Percentiles rank a stretch among this genome's conserved stretches.
These are phyloP conservation scores for Erysimum cheiranthoides DNA, from an alignment of 345 rosid species.

Conservation along the genomic window DNA sequence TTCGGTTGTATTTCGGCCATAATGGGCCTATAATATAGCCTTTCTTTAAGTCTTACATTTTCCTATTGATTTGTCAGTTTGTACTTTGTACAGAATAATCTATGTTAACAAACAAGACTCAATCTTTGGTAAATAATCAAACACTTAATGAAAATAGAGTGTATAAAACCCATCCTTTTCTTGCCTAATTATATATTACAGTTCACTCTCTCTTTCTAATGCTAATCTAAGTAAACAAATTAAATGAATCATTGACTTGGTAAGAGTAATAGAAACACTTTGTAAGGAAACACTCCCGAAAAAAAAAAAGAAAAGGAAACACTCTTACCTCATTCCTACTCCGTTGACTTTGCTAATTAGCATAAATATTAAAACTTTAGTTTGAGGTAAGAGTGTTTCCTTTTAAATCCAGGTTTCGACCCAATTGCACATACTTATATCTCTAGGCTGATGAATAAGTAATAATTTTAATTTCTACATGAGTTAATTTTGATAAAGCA, in stretches of 20 bases:
- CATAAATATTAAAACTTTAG: no score
- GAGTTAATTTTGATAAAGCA: background rate
- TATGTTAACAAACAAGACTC: constrained; percentile 3
- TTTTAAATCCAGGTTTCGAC: background rate
- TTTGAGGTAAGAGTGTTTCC: no score
- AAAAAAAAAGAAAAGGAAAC: no score
- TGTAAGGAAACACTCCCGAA: no score
- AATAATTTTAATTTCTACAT: background rate
- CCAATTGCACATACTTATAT: background rate
- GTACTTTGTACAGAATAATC: background rate
- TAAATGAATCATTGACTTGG: constrained; percentile 17
- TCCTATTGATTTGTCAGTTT: background rate
- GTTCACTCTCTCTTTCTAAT: background rate
- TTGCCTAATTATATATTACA: background rate
- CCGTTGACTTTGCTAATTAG: constrained; percentile 32
- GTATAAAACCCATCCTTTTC: background rate
- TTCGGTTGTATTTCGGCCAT: background rate
- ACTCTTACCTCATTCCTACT: background rate
- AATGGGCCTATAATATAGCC: constrained; percentile 1
- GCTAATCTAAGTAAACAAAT: constrained; percentile 14
- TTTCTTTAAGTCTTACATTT: background rate
- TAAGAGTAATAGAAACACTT: constrained; percentile 17
- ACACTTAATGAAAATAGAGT: background rate
- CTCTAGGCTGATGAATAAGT: background rate
- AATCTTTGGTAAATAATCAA: background rate